Evolutionary conservation across 2,329 filamentous ascomycete genomes (phyloP).

Genomic region (Aureobasidium namibiae): DNA sequence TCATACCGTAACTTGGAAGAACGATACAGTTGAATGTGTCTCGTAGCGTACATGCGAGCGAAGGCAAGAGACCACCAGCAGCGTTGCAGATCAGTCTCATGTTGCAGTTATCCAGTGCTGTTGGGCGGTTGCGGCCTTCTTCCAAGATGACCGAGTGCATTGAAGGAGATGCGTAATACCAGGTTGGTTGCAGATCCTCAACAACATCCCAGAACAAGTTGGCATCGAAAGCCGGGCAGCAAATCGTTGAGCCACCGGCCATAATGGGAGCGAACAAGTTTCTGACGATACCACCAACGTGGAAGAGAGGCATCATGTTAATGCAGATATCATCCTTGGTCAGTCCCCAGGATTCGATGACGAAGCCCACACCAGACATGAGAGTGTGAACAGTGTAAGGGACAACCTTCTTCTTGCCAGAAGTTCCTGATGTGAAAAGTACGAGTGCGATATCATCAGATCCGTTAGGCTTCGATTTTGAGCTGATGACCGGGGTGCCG

Average conservation of each 20-base stretch:
- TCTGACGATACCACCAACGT: slow-evolving; percentile 44
- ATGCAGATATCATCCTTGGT: slow-evolving; percentile 41
- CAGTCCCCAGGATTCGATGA: slow-evolving; percentile 47
- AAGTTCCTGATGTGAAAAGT: slow-evolving; percentile 51
- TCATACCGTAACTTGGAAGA: slow-evolving; percentile 53
- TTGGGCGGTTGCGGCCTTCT: slow-evolving; percentile 33
- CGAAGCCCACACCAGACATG: slow-evolving; percentile 43
- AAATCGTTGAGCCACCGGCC: slow-evolving; percentile 46
- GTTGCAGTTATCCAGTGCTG: slow-evolving; percentile 34
- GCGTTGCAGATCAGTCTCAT: slow-evolving; percentile 50
- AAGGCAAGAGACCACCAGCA: slow-evolving; percentile 45
- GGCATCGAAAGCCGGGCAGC: slow-evolving; percentile 47
- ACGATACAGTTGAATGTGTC: slow-evolving; percentile 46
- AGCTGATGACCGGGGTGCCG: neutral
- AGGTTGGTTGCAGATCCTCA: slow-evolving; percentile 41
- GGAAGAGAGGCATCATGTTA: slow-evolving; percentile 54
- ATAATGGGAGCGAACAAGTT: slow-evolving; percentile 49
- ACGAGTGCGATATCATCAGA: slow-evolving; percentile 43
- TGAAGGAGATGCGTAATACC: slow-evolving; percentile 52
- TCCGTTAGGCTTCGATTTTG: slow-evolving; percentile 28
- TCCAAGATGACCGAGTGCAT: slow-evolving; percentile 49
- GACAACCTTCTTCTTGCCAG: slow-evolving; percentile 51
- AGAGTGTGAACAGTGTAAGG: slow-evolving; percentile 45
- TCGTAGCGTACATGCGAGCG: slow-evolving; percentile 40
- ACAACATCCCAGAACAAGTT: slow-evolving; percentile 50